A percentile compares a stretch with the other conserved stretches of the same genome.
phyloP scores from a whole-genome alignment of 441 rosid genomes.

The Geranium incanum region DNA sequence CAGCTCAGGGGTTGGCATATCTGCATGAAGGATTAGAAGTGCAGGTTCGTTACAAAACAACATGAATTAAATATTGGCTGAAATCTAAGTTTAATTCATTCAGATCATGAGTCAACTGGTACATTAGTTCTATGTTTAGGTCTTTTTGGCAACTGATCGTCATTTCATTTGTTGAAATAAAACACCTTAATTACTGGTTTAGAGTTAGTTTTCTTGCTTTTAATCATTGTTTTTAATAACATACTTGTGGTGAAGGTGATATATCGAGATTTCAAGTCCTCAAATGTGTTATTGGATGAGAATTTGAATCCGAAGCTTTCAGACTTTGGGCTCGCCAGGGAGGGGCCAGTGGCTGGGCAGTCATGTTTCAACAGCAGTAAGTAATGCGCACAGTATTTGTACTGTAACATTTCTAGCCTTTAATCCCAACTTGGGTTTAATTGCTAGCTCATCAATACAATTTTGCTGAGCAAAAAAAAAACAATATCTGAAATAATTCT shows the following conservation, averaged over 20 bases:
- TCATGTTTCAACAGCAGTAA: slow-evolving; percentile 81
- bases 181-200: too few relatives aligned
- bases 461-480: too few relatives aligned
- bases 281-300: slow-evolving; percentile 64
- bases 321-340: slow-evolving; percentile 89
- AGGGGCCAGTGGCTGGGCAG: slow-evolving; percentile 68
- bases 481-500: too few relatives aligned
- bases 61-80: neutral
- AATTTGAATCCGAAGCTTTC: slow-evolving; percentile 67
- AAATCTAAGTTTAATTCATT: neutral
- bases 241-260: slow-evolving; percentile 45
- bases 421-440: too few relatives aligned
- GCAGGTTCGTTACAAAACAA: slow-evolving; percentile 34
- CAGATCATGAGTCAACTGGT: neutral
- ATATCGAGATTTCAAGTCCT: slow-evolving; percentile 71
- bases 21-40: slow-evolving; percentile 64
- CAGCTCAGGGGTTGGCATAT: slow-evolving; percentile 57
- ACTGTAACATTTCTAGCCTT: too few relatives aligned
- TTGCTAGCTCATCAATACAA: too few relatives aligned
- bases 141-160: too few relatives aligned
- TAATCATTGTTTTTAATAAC: neutral
- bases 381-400: slow-evolving; percentile 16
- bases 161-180: too few relatives aligned
- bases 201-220: neutral
- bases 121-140: too few relatives aligned